phyloP scores from a whole-genome alignment of 805 yeast species.

The Geotrichum ghanense region DNA sequence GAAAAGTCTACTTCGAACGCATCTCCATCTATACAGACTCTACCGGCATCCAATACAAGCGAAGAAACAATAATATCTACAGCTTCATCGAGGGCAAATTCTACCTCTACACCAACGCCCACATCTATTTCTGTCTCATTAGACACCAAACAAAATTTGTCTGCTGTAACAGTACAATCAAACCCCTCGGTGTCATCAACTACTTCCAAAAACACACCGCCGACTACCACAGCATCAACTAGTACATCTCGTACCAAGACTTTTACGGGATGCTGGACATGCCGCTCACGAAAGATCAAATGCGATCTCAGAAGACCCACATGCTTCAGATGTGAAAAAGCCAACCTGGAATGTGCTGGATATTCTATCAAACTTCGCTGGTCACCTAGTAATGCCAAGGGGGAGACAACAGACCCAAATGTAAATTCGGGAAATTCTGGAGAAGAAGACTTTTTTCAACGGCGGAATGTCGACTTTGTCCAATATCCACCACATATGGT shows the following conservation, averaged over 20 bases:
- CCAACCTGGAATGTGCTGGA: slow-evolving; percentile 66
- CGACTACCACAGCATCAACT: slow-evolving; percentile 16
- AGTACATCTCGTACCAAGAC: slow-evolving; percentile 43
- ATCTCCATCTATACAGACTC: too few relatives aligned
- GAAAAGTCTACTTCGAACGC: too few relatives aligned
- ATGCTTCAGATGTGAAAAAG: slow-evolving; percentile 60
- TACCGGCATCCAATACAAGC: too few relatives aligned
- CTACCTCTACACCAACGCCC: slow-evolving; percentile 8
- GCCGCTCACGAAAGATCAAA: slow-evolving; percentile 67
- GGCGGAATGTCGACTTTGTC: slow-evolving; percentile 46
- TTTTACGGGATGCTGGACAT: slow-evolving; percentile 83
- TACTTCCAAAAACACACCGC: slow-evolving; percentile 12
- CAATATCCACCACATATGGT: slow-evolving; percentile 46
- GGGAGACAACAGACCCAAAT: slow-evolving; percentile 12
- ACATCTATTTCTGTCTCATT: slow-evolving; percentile 16
- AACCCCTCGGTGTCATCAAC: slow-evolving; percentile 17
- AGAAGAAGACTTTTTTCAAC: slow-evolving; percentile 46
- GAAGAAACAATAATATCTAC: slow-evolving; percentile 3
- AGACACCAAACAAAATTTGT: slow-evolving; percentile 10
- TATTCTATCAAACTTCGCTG: slow-evolving; percentile 74
- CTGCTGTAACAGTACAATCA: slow-evolving; percentile 9
- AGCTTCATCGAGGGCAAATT: slow-evolving; percentile 10
- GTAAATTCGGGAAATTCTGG: slow-evolving; percentile 2
- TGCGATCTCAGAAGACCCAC: slow-evolving; percentile 66
- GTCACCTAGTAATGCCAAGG: slow-evolving; percentile 27